A percentile compares a stretch with the other conserved stretches of the same genome.
These are phyloP conservation scores for Corylus americana DNA, from an alignment of 306 rosid species.

Conservation along the genomic window DNA sequence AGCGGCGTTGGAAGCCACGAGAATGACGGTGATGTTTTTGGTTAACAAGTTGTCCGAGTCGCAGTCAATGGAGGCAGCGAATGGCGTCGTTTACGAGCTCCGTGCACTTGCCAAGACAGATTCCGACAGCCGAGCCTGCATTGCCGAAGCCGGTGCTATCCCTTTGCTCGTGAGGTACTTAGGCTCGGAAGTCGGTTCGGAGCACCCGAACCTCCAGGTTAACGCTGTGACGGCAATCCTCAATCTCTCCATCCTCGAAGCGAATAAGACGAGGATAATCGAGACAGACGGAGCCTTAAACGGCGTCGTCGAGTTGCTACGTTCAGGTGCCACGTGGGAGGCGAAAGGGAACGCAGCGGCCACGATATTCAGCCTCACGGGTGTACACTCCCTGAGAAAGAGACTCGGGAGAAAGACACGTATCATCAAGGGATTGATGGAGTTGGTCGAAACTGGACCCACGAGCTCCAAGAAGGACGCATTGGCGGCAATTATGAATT, in stretches of 20 bases:
- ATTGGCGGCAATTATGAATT: conserved; percentile 65
- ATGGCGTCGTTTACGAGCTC: conserved; percentile 77
- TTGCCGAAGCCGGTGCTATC: conserved; percentile 83
- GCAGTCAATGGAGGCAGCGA: conserved; percentile 38
- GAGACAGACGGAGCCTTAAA: conserved; percentile 73
- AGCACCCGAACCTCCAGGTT: conserved; percentile 58
- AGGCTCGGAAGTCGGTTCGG: conserved; percentile 24
- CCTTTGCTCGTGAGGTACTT: conserved; percentile 60
- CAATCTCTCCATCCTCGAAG: conserved; percentile 72
- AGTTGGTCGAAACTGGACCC: conserved; percentile 64
- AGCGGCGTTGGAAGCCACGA: conserved; percentile 74
- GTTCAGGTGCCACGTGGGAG: conserved; percentile 79
- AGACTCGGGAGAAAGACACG: conserved; percentile 71
- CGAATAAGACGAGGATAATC: conserved; percentile 69
- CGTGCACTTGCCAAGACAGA: conserved; percentile 73
- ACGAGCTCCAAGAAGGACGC: conserved; percentile 60
- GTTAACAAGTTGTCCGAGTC: conserved; percentile 51
- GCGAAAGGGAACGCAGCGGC: conserved; percentile 96
- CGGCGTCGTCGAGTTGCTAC: conserved; percentile 69
- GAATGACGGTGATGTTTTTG: conserved; percentile 74
- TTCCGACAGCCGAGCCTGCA: conserved; percentile 71
- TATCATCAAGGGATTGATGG: conserved; percentile 62
- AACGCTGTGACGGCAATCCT: conserved; percentile 85
- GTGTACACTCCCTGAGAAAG: conserved; percentile 47
- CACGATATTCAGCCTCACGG: conserved; percentile 67